Percentiles rank a stretch among this genome's conserved stretches.
Conservation (phyloP, 805 yeast species). For the Zygoascus bituminiphila region DNA sequence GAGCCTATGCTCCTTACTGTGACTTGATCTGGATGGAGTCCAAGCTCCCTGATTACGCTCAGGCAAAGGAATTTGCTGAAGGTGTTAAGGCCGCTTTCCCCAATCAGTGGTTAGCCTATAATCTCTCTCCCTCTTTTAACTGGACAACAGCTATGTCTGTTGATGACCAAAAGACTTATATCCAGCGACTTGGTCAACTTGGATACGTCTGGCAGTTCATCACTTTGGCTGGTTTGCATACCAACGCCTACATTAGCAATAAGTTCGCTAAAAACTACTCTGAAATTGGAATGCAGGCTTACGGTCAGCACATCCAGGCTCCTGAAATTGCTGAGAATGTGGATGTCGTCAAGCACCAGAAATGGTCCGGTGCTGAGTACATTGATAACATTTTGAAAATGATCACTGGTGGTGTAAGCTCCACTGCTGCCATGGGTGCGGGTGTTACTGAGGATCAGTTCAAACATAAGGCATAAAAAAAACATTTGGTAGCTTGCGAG, state of each 20-base stretch:
- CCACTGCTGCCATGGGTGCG: slow-evolving; percentile 97
- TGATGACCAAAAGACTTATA: slow-evolving; percentile 84
- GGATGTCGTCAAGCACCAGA: slow-evolving; percentile 95
- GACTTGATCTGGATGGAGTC: slow-evolving; percentile 99
- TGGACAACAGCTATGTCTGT: slow-evolving; percentile 92
- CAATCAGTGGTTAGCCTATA: slow-evolving; percentile 92
- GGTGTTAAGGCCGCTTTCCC: slow-evolving; percentile 81
- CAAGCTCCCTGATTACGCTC: slow-evolving; percentile 84
- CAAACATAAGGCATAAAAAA: slow-evolving; percentile 32
- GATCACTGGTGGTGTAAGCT: slow-evolving; percentile 88
- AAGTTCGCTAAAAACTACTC: slow-evolving; percentile 73
- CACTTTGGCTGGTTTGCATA: slow-evolving; percentile 93
- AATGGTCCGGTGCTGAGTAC: slow-evolving; percentile 98
- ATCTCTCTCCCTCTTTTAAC: slow-evolving; percentile 94
- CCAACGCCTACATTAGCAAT: slow-evolving; percentile 87
- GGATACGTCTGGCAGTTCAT: slow-evolving; percentile 98
- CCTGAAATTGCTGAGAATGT: slow-evolving; percentile 83
- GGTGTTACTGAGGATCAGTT: slow-evolving; percentile 98
- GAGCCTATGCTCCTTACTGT: slow-evolving; percentile 90
- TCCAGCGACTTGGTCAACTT: slow-evolving; percentile 71
- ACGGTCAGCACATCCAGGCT: slow-evolving; percentile 79
- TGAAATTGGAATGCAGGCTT: slow-evolving; percentile 88
- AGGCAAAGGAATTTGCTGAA: slow-evolving; percentile 89
- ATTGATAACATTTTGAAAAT: slow-evolving; percentile 83
- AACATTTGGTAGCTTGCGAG: not conserved